Evolutionary conservation across 2,329 filamentous ascomycete genomes (phyloP).

Genomic region (Phialophora expanda): DNA sequence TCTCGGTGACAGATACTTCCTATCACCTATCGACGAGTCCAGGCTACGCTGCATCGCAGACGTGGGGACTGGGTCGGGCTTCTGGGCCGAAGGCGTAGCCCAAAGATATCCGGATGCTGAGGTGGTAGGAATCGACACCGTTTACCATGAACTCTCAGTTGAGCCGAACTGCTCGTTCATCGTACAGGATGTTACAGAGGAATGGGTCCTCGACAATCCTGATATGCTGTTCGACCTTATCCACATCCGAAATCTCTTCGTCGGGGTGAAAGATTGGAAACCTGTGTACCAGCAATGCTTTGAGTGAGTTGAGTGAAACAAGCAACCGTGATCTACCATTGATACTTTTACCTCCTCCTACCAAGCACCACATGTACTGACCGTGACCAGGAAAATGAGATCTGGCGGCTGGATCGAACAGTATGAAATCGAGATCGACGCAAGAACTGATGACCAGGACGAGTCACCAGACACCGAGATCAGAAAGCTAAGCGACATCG

Average conservation of each 20-base stretch:
- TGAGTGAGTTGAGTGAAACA: constrained; percentile 38
- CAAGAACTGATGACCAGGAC: constrained; percentile 39
- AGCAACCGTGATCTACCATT: too few relatives aligned
- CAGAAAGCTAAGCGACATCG: constrained; percentile 33
- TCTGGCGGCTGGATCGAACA: constrained; percentile 49
- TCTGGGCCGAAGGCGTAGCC: constrained; percentile 45
- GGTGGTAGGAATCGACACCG: constrained; percentile 48
- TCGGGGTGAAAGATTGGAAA: constrained; percentile 45
- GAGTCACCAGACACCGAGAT: constrained; percentile 37
- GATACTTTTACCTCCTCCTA: neutral
- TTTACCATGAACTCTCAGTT: constrained; percentile 41
- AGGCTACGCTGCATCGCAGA: constrained; percentile 41
- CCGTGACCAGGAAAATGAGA: constrained; percentile 42
- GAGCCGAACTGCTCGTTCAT: constrained; percentile 44
- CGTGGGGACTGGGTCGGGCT: constrained; percentile 44
- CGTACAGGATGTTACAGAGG: constrained; percentile 45
- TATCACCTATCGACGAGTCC: constrained; percentile 34
- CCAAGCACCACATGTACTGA: constrained; percentile 10
- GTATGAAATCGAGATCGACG: constrained; percentile 39
- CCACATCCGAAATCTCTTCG: constrained; percentile 49
- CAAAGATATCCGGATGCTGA: constrained; percentile 43
- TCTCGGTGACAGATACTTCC: constrained; percentile 33
- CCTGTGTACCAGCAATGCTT: constrained; percentile 45
- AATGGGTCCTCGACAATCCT: constrained; percentile 45
- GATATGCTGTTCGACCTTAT: constrained; percentile 50